Conservation (phyloP, 805 yeast species). For the Metschnikowia bowlesiae region DNA sequence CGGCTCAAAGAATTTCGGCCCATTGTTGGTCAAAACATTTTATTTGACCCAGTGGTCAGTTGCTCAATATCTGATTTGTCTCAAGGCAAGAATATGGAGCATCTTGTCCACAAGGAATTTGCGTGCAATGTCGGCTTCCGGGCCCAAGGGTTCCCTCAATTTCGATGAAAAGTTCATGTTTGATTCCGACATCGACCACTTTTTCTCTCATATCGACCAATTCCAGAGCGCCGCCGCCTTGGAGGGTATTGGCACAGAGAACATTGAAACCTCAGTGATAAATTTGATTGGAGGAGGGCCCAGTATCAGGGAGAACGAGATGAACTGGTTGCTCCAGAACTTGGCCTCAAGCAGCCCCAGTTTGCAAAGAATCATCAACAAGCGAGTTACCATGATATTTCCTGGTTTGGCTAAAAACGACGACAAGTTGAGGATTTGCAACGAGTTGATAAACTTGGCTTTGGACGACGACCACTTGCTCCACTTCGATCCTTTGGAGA, state of each 20-base stretch:
- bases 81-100: constrained; percentile 47
- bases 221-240: constrained; percentile 41
- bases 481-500: constrained; percentile 37
- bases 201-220: constrained; percentile 35
- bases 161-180: constrained; percentile 32
- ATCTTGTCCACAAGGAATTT: constrained; percentile 22
- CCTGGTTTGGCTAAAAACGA: constrained; percentile 49
- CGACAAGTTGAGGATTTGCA: constrained; percentile 51
- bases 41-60: constrained; percentile 63
- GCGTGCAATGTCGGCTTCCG: not conserved
- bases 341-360: constrained; percentile 28
- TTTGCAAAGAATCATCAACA: constrained; percentile 42
- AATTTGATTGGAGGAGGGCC: constrained; percentile 47
- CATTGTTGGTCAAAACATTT: constrained; percentile 53
- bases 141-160: constrained; percentile 14
- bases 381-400: constrained; percentile 54
- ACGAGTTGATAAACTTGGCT: constrained; percentile 47
- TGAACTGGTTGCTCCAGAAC: constrained; percentile 55
- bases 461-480: constrained; percentile 36
- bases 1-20: constrained; percentile 51
- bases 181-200: constrained; percentile 27
- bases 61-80: constrained; percentile 29
- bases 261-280: constrained; percentile 55
- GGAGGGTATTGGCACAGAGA: constrained; percentile 43
- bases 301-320: constrained; percentile 32